These are phyloP conservation scores for Vararia minispora DNA, from an alignment of 768 basidiomycete species.

Conservation along the genomic window DNA sequence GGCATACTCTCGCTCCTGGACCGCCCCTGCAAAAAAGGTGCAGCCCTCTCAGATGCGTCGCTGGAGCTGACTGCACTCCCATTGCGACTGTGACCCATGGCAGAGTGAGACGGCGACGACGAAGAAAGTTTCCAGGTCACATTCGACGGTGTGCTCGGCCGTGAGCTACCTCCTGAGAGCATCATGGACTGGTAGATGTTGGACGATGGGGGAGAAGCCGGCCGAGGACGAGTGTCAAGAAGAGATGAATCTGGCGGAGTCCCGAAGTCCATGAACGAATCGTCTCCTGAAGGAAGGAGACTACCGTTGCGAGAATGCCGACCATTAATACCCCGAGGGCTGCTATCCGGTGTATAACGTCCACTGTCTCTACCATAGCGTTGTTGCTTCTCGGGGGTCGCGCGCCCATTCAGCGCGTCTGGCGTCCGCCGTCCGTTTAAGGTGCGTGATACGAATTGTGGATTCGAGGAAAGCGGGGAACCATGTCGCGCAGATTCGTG, in stretches of 20 bases:
- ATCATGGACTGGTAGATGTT: conserved; percentile 50
- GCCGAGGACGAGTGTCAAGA: conserved; percentile 46
- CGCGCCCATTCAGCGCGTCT: no score
- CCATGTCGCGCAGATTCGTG: conserved; percentile 42
- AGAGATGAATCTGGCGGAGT: conserved; percentile 32
- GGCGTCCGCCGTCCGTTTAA: conserved; percentile 39
- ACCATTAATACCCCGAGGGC: no score
- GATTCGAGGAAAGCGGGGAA: conserved; percentile 34
- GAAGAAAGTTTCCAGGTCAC: conserved; percentile 50
- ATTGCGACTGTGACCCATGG: conserved; percentile 37
- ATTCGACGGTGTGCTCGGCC: conserved; percentile 58
- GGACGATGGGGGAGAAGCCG: conserved; percentile 61
- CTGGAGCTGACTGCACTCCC: conserved; percentile 39
- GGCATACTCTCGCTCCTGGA: no score
- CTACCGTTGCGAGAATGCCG: conserved; percentile 10
- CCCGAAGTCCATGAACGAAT: conserved; percentile 11
- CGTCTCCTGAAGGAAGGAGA: conserved; percentile 13
- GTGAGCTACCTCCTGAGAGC: conserved; percentile 38
- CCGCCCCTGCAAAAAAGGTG: neutral
- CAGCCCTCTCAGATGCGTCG: conserved; percentile 18
- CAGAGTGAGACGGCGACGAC: conserved; percentile 21
- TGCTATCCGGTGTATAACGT: no score
- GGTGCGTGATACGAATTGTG: conserved; percentile 46
- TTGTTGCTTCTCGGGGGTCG: no score
- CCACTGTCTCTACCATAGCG: no score